Conservation (phyloP, 192 early-diverging fungal species). For the Fimicolochytrium jonesii region DNA sequence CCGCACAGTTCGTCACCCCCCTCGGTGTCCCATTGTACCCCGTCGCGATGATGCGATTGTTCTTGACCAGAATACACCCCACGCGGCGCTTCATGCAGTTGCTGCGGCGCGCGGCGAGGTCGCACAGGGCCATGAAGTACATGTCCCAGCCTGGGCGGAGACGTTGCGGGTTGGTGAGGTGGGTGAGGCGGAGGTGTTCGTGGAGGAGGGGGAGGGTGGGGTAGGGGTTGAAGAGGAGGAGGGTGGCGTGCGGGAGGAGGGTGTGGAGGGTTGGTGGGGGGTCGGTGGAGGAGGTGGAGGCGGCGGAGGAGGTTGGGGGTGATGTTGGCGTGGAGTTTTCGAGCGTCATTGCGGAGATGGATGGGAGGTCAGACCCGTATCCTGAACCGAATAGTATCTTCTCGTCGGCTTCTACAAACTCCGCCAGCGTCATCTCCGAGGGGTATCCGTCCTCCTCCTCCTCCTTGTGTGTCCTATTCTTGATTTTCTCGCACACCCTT, state of each 20-base stretch:
- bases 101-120: conserved; percentile 80
- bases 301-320: neutral
- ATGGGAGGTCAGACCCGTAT: too few species aligned
- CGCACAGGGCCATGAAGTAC: conserved; percentile 94
- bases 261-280: neutral
- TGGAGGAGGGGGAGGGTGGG: conserved; percentile 34
- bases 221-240: conserved; percentile 60
- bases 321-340: too few species aligned
- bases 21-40: conserved; percentile 99
- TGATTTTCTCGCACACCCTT: too few species aligned
- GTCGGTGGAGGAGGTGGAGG: neutral
- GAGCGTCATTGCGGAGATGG: too few species aligned
- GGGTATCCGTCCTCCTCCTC: conserved; percentile 5
- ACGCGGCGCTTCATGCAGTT: conserved; percentile 99
- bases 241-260: conserved; percentile 44
- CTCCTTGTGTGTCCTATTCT: neutral
- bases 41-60: conserved; percentile 86
- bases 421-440: too few species aligned
- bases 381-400: conserved; percentile 4
- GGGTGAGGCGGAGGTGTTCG: conserved; percentile 6
- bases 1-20: conserved; percentile 87
- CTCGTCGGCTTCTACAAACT: conserved; percentile 16
- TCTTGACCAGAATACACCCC: conserved; percentile 87
- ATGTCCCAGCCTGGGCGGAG: conserved; percentile 89
- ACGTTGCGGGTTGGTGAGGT: conserved; percentile 68